These are phyloP conservation scores for Russula griseocarnosa DNA, from an alignment of 768 basidiomycete species.

Conservation along the genomic window DNA sequence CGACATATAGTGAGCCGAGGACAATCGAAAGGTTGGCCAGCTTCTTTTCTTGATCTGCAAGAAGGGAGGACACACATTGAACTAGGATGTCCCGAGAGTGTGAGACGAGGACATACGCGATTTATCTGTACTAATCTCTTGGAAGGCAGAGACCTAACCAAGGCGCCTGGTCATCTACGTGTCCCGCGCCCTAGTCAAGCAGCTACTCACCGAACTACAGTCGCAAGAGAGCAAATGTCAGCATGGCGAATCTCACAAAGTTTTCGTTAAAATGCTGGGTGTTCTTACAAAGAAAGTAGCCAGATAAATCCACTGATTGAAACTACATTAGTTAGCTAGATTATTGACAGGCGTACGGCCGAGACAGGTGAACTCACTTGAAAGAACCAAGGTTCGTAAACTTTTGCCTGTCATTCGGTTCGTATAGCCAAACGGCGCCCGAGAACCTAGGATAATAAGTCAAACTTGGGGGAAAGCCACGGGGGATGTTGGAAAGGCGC, in stretches of 20 bases:
- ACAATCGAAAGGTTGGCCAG: slow-evolving; percentile 55
- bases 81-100: not conserved
- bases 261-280: not conserved
- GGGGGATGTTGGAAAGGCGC: not conserved
- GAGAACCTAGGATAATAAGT: slow-evolving; percentile 26
- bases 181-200: not conserved
- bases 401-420: slow-evolving; percentile 46
- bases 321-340: slow-evolving; percentile 31
- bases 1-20: slow-evolving; percentile 56
- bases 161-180: not conserved
- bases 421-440: slow-evolving; percentile 59
- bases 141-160: slow-evolving; percentile 59
- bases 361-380: slow-evolving; percentile 31
- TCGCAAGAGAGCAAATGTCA: slow-evolving; percentile 35
- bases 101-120: slow-evolving; percentile 40
- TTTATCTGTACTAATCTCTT: slow-evolving; percentile 46
- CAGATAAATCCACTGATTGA: slow-evolving; percentile 52
- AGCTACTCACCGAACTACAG: slow-evolving; percentile 14
- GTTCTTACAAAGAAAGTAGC: slow-evolving; percentile 58
- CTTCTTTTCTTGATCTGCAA: slow-evolving; percentile 41
- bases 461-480: not conserved
- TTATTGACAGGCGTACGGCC: not conserved
- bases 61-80: not conserved
- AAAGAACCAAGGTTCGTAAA: slow-evolving; percentile 57
- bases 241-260: not conserved